phyloP scores from a whole-genome alignment of 208 protist genomes.

The Trypanosoma vivax region DNA sequence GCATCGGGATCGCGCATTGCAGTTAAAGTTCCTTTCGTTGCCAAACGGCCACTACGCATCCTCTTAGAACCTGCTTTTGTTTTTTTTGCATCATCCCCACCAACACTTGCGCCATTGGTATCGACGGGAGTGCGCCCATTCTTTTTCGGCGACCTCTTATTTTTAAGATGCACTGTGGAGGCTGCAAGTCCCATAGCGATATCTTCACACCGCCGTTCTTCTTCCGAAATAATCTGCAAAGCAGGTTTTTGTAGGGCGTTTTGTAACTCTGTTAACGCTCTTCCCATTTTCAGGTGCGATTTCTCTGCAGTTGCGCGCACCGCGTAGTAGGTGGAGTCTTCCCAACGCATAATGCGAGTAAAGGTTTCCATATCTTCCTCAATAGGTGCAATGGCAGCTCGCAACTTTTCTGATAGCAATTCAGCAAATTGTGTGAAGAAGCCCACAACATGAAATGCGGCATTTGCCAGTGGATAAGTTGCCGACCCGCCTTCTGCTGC shows the following conservation, averaged over 20 bases:
- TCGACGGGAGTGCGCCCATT: neutral
- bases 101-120: neutral
- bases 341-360: constrained; percentile 87
- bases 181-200: constrained; percentile 71
- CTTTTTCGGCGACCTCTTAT: constrained; percentile 7
- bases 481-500: constrained; percentile 25
- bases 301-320: constrained; percentile 92
- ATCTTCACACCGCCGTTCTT: constrained; percentile 82
- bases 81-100: constrained; percentile 1
- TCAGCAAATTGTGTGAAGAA: constrained; percentile 81
- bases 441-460: constrained; percentile 65
- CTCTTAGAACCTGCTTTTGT: constrained; percentile 2
- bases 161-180: constrained; percentile 9
- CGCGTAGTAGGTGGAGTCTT: constrained; percentile 94
- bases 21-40: too few relatives aligned
- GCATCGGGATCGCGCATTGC: too few relatives aligned
- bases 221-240: constrained; percentile 40
- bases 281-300: constrained; percentile 93
- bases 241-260: constrained; percentile 69
- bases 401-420: constrained; percentile 34
- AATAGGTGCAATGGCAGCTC: constrained; percentile 45
- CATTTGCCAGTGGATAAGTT: constrained; percentile 56
- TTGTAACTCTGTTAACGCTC: constrained; percentile 59
- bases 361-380: constrained; percentile 87
- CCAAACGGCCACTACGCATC: constrained; percentile 13